These are phyloP conservation scores for Rubus idaeus DNA, from an alignment of 306 rosid genomes.

Conservation along the genomic window DNA sequence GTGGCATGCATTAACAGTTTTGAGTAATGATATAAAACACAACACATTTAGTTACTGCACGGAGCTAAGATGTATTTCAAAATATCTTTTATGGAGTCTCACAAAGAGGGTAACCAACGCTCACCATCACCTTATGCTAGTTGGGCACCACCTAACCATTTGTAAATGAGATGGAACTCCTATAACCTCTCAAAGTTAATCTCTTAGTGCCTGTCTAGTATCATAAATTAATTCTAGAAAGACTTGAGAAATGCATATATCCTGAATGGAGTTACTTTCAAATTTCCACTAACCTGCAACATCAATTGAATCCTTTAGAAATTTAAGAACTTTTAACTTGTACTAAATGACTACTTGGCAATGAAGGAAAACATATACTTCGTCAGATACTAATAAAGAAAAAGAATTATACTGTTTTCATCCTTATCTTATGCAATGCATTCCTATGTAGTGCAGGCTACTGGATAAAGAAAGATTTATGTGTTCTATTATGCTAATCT, in stretches of 20 bases:
- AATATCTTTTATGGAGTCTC: slow-evolving; percentile 3
- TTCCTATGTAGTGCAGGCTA: neutral
- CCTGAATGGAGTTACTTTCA: too few relatives aligned
- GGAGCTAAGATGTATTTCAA: neutral
- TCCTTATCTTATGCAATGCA: neutral
- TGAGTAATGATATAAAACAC: neutral
- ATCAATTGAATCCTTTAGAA: too few relatives aligned
- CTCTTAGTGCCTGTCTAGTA: too few relatives aligned
- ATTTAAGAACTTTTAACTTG: neutral
- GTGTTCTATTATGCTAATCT: neutral
- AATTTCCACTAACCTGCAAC: too few relatives aligned
- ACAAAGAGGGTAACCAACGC: neutral
- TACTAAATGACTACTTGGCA: neutral
- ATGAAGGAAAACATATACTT: neutral
- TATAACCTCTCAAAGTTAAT: neutral
- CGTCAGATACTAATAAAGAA: neutral
- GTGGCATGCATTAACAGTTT: neutral
- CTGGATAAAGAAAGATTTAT: neutral
- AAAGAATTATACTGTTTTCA: neutral
- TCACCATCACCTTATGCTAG: neutral
- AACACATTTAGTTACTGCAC: neutral
- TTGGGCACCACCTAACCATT: neutral
- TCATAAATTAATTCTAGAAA: too few relatives aligned
- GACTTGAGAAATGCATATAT: too few relatives aligned
- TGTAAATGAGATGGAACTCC: neutral